Evolutionary conservation across 2,329 filamentous ascomycete species (phyloP).

Genomic region (Alternaria sp.): DNA sequence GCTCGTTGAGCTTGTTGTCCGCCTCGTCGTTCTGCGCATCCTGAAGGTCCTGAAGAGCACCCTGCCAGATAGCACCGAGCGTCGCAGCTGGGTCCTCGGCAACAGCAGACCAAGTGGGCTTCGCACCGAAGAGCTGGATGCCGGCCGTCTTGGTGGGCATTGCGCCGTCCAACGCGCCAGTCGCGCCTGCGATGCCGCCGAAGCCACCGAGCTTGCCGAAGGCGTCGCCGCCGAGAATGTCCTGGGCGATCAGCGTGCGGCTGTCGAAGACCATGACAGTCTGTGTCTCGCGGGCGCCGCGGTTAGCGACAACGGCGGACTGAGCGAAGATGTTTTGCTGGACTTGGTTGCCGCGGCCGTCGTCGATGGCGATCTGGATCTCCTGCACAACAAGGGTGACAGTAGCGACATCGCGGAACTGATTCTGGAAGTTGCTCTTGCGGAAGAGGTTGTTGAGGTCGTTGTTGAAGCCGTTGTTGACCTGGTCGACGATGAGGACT

Average conservation of each 20-base stretch:
- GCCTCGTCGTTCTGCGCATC: constrained; percentile 25
- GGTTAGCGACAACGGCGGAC: constrained; percentile 36
- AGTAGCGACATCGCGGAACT: constrained; percentile 25
- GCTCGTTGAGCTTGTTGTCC: constrained; percentile 32
- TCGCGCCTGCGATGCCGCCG: constrained; percentile 22
- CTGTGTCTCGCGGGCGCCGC: constrained; percentile 27
- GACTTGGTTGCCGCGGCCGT: constrained; percentile 31
- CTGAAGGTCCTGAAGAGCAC: constrained; percentile 34
- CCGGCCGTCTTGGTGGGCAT: constrained; percentile 32
- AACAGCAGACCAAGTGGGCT: constrained; percentile 35
- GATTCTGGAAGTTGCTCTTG: constrained; percentile 32
- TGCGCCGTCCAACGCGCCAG: constrained; percentile 6
- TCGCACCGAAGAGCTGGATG: constrained; percentile 35
- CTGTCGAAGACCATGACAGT: constrained; percentile 41
- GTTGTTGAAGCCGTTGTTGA: constrained; percentile 38
- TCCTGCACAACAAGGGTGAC: constrained; percentile 41
- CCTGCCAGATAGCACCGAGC: constrained; percentile 34
- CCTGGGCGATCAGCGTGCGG: constrained; percentile 31
- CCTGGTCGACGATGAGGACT: constrained; percentile 37
- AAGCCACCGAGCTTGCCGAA: constrained; percentile 15
- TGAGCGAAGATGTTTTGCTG: constrained; percentile 39
- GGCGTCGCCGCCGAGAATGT: constrained; percentile 31
- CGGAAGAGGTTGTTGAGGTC: constrained; percentile 42
- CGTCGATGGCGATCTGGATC: constrained; percentile 35
- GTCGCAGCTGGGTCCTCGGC: constrained; percentile 37